Base-by-base conservation (phyloP, 495 filamentous ascomycete genomes). In the Aspergillus hancockii region DNA sequence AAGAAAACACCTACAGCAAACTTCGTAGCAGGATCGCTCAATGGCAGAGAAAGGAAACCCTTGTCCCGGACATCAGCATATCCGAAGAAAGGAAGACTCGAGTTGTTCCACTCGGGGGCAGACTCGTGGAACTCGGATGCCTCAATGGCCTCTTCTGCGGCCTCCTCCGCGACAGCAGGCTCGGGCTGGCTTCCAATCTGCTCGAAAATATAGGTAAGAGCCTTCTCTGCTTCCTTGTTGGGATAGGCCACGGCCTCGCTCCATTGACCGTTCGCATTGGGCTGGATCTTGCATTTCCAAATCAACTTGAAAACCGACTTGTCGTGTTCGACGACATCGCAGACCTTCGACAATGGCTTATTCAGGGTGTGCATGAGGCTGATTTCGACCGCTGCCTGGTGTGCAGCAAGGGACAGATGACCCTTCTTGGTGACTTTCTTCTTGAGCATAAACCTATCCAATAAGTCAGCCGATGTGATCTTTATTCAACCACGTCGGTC, bases 1-100 rank as follows among this genome's bases (percentile, higher is more conserved):
- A 40, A 41, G 25, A 19, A 25, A 54, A 51, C 12, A 84, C 89
- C 71, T 79, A 93, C 89, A 59, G 85, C 85, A 74, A 93, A 93
- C 67, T 90, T 91, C 62, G 90, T 65, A 9, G 71, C 68, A 4
- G 79, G 78, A 57, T 91, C 81, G 14, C 70, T 68, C 41, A 95
- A 61, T 8, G 83, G 71, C 6, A 87, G 72, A 18, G 58, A 47
- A 30, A 68, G 58, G 61, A 64, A 68, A 21, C 67, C 62, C 40
- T 66, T 62, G 38, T 69, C 58, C 19, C 34, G 21, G 46, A 59
- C 40, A 62, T 66, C 52, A 49, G 55, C 61, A 54, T 60, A 52
- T 41, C 61, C 55, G 49, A 59, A 66, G 41, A 67, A 67, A 32
- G 60, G 57, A 4, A n/a, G 10, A 13, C 22, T 21, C 10, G 21